Evolutionary conservation across 2,329 filamentous ascomycete species (phyloP), one percentile per base, ranked within the genome.

Genomic region (Kalmusia sp.): DNA sequence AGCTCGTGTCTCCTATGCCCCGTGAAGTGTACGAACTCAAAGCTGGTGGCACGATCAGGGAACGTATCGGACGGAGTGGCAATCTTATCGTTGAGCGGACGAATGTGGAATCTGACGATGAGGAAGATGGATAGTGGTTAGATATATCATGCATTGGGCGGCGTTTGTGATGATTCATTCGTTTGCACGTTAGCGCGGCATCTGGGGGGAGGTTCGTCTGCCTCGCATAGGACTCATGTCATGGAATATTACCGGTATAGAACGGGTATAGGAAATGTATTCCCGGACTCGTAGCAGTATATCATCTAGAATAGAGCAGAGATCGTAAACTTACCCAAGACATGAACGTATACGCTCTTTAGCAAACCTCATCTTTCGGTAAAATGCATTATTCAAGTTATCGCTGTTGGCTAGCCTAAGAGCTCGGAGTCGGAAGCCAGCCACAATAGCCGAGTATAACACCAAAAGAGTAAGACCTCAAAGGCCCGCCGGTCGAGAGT

Each of bases 21-120:
- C 82, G 95, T 46, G 85, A 88, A 54, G 90, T 95, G 27, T 93
- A 91, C 72, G 87, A 89, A 55, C 78, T 93, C 4, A 85, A 87
- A 49, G 78, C 80, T 31, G 84, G 83, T 0, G 86, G 84, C 3
- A 88, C 85, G 19, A 82, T 97, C 64, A 82, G 82, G 24, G 84
- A 90, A 60, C 84, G 85, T 62, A 88, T 98, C 69, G 92, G 93
- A 3, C 82, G 87, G 62, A 93, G 91, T 59, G 92, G 89, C 3
- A 96, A 96, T 74, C 77, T 99, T 52, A 90, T 98, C 61, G 93
- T 98, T 11, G 95, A 99, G 77, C 82, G 83, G 52, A 78, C 83
- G 21, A 79, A 83, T 3, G 80, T 86, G 22, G 84, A 84, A 12
- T 80, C 82, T 0, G 80, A 82, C 2, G 80, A 81, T 0, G 79